Conservation (phyloP, 306 rosid species). For the Lathyrus sativus region DNA sequence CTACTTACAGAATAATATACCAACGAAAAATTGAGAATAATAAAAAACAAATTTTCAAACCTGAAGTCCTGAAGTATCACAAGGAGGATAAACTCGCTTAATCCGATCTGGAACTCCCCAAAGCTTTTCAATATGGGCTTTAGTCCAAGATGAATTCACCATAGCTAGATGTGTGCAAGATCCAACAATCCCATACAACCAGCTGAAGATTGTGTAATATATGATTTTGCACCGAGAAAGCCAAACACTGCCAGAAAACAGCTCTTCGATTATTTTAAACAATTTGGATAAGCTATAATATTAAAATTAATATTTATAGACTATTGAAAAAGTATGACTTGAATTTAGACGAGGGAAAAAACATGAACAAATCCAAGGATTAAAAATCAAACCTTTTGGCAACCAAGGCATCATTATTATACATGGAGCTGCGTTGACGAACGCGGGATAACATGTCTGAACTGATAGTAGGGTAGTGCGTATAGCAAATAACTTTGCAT, state of each 20-base stretch:
- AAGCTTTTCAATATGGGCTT: conserved; percentile 74
- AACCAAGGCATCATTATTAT: conserved; percentile 71
- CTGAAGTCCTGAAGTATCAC: conserved; percentile 93
- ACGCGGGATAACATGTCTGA: conserved; percentile 93
- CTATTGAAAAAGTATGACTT: too few relatives aligned
- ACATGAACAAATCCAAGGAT: conserved; percentile 9
- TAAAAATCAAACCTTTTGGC: conserved; percentile 60
- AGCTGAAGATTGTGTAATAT: conserved; percentile 77
- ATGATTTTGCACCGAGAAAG: conserved; percentile 72
- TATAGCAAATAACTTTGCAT: conserved; percentile 82
- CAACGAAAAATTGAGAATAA: conserved; percentile 18
- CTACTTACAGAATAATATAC: too few relatives aligned
- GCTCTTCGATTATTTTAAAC: neutral
- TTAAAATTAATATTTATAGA: too few relatives aligned
- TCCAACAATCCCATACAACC: conserved; percentile 82
- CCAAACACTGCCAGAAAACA: conserved; percentile 72
- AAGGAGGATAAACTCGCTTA: conserved; percentile 91
- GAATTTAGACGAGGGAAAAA: neutral
- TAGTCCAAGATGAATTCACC: conserved; percentile 99
- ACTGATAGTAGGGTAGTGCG: conserved; percentile 98
- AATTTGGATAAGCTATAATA: neutral
- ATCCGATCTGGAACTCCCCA: conserved; percentile 74
- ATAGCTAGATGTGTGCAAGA: conserved; percentile 86
- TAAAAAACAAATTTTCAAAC: conserved; percentile 45
- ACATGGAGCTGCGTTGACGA: conserved; percentile 66